phyloP scores from a whole-genome alignment of 208 protist species.

The Wallacemonas sp. region DNA sequence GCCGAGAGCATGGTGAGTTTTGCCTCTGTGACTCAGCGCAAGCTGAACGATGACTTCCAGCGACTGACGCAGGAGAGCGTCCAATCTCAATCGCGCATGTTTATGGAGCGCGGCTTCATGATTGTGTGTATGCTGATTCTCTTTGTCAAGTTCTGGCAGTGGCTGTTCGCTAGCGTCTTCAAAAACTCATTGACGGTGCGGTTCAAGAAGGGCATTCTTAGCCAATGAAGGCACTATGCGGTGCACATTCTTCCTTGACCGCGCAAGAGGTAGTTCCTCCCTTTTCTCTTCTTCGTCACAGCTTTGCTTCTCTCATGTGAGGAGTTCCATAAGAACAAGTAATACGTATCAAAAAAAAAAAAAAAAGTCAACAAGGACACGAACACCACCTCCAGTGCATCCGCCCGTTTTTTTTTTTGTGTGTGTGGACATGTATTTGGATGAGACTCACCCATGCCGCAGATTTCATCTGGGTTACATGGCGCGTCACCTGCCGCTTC shows the following conservation, averaged over 20 bases:
- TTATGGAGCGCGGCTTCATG: conserved; percentile 63
- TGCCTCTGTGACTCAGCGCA: conserved; percentile 76
- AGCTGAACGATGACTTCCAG: conserved; percentile 89
- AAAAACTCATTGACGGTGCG: conserved; percentile 73
- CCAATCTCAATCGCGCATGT: conserved; percentile 76
- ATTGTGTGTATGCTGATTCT: conserved; percentile 53
- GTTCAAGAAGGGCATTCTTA: conserved; percentile 62
- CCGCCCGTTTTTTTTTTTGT: not conserved
- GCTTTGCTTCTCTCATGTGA: not conserved
- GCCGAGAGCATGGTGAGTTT: conserved; percentile 90
- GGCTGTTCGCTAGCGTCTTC: conserved; percentile 64
- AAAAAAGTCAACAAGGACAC: not conserved
- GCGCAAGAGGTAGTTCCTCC: no score
- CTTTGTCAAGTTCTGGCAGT: conserved; percentile 83
- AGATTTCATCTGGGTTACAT: no score
- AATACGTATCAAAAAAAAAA: not conserved
- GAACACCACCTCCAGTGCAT: not conserved
- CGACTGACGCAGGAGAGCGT: conserved; percentile 81
- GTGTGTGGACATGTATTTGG: not conserved
- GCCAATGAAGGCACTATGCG: conserved; percentile 18
- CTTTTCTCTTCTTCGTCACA: not conserved
- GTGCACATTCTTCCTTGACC: no score
- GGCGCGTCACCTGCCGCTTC: no score
- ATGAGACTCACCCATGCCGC: no score
- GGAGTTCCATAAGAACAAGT: not conserved